phyloP scores from a whole-genome alignment of 345 rosid species.

The Aquilaria yunnanensis region DNA sequence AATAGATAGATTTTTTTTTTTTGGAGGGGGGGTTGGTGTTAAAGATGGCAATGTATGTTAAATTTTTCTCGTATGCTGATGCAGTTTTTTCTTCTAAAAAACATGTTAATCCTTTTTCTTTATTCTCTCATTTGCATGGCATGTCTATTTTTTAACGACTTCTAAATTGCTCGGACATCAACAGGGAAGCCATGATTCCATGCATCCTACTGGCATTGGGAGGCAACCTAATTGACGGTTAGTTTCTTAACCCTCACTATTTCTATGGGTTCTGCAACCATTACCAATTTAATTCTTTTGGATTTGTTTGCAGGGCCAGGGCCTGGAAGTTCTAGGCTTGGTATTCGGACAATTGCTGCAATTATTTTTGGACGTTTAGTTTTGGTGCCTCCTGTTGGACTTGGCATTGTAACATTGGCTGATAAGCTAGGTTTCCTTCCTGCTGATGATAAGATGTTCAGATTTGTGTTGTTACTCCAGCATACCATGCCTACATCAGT shows the following conservation, averaged over 20 bases:
- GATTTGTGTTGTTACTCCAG: constrained; percentile 86
- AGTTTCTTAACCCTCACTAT: constrained; percentile 3
- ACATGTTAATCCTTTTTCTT: not conserved
- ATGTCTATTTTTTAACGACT: not conserved
- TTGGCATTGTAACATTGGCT: constrained; percentile 88
- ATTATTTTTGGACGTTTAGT: constrained; percentile 71
- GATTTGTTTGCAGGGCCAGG: constrained; percentile 73
- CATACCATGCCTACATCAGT: constrained; percentile 98
- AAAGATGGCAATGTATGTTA: too few relatives aligned
- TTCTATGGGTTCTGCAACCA: not conserved
- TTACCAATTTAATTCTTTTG: not conserved
- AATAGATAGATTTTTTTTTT: too few relatives aligned
- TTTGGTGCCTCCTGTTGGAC: constrained; percentile 88
- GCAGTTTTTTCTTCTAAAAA: not conserved
- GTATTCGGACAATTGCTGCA: constrained; percentile 81
- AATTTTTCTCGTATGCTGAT: not conserved
- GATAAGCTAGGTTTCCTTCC: constrained; percentile 98
- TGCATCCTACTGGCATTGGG: constrained; percentile 92
- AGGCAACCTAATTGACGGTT: constrained; percentile 97
- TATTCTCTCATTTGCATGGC: not conserved
- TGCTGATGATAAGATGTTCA: constrained; percentile 87
- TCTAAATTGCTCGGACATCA: constrained; percentile 7
- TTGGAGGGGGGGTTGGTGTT: too few relatives aligned
- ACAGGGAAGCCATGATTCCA: constrained; percentile 98
- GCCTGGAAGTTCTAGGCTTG: constrained; percentile 96